Evolutionary conservation across 2,329 filamentous ascomycete genomes (phyloP), one percentile per base, ranked within the genome.

Genomic region (Myriosclerotinia duriaeana): DNA sequence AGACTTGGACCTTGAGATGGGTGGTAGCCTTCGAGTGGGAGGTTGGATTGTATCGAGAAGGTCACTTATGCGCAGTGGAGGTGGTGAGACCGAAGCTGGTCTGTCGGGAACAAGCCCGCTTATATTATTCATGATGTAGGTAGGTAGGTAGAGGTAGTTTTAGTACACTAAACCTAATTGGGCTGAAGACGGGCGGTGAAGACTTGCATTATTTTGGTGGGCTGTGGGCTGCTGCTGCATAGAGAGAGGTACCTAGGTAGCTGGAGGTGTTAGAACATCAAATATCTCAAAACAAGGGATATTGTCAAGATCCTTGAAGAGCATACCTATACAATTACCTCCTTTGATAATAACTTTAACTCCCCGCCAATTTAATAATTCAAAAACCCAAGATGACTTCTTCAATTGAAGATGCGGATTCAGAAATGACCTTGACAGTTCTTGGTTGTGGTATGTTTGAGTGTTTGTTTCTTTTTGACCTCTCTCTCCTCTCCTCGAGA

Each of bases 361-460:
- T n/a, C n/a, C n/a, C n/a, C n/a, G n/a, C n/a, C 3, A 42, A 20
- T 17, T 5, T 2, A 26, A 38, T 4, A 38, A 50, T 6, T 3
- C 15, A 17, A 26, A 12, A 26, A 5, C 11, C 11, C 50, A 5
- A 15, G 17, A 52, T 40, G 53, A 58, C 12, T 26, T 26, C 34
- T 59, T 50, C 17, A 46, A 26, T 38, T 20, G 34, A 34, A 52
- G n/a, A 36, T 20, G 4, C 36, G 34, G 53, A 68, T 46, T 68
- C 64, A 34, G 81, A 83, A 72, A 84, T 93, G 71, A 94, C 90
- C 71, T 83, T 96, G 80, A 86, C 91, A 69, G 86, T 95, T 69
- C 83, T 96, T 67, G 92, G 92, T 74, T 95, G 91, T 78, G 92
- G 91, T 90, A 84, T 76, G 85, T 80, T 42, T 55, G 17, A 50